Evolutionary conservation across 73 alveolate genomes (phyloP).

Genomic region (Tetrahymena borealis): DNA sequence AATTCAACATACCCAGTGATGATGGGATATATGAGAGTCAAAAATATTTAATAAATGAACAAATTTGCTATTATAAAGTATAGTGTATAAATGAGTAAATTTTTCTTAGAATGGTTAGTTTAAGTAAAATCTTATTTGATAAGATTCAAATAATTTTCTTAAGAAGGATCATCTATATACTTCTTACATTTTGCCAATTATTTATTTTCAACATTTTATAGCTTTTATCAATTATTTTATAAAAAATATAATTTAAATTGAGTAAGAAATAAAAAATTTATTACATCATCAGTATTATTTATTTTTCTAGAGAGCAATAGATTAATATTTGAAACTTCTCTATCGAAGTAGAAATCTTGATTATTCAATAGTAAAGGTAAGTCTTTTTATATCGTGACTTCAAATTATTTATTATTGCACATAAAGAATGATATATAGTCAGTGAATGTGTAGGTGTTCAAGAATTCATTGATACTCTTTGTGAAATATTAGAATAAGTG

Average conservation of each 20-base stretch:
- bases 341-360: background rate
- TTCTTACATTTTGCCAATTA: too few relatives aligned
- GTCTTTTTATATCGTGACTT: background rate
- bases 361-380: background rate
- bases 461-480: background rate
- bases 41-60: background rate
- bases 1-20: background rate
- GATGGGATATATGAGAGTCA: background rate
- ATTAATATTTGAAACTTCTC: background rate
- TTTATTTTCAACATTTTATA: too few relatives aligned
- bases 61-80: background rate
- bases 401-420: background rate
- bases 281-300: background rate
- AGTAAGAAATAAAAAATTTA: background rate
- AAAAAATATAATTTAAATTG: too few relatives aligned
- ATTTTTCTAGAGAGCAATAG: background rate
- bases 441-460: background rate
- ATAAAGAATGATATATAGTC: background rate
- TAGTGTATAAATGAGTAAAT: too few relatives aligned
- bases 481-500: background rate
- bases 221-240: too few relatives aligned
- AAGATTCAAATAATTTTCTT: too few relatives aligned
- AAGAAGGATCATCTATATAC: too few relatives aligned
- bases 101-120: too few relatives aligned
- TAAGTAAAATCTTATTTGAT: too few relatives aligned